Conservation (phyloP, 495 filamentous ascomycete species). For the Choiromyces venosus region DNA sequence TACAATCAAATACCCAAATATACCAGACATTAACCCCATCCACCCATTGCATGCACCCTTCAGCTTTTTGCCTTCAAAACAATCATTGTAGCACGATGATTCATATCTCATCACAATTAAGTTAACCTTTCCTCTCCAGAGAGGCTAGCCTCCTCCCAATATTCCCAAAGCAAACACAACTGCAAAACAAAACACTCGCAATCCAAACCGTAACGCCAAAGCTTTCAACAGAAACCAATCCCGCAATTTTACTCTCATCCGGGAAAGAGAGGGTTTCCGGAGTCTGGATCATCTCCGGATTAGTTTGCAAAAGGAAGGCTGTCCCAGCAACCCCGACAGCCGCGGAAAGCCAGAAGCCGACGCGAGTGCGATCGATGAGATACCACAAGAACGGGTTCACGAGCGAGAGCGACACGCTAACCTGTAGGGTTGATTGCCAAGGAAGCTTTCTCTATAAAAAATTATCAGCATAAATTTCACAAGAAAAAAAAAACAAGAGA, state of each 20-base stretch:
- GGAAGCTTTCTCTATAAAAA: conserved; percentile 65
- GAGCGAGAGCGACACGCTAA: conserved; percentile 82
- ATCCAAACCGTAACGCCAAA: conserved; percentile 82
- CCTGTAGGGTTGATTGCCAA: conserved; percentile 90
- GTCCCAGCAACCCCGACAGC: conserved; percentile 69
- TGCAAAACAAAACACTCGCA: conserved; percentile 86
- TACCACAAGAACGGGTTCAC: conserved; percentile 96
- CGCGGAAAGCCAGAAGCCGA: conserved; percentile 71
- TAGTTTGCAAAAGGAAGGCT: conserved; percentile 61
- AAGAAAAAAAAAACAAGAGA: conserved; percentile 3
- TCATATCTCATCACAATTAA: conserved; percentile 20
- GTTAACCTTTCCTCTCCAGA: conserved; percentile 41
- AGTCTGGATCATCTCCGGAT: conserved; percentile 69
- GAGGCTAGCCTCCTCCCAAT: conserved; percentile 75
- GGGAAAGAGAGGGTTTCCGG: conserved; percentile 46
- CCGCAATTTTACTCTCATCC: conserved; percentile 47
- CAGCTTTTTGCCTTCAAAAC: not conserved
- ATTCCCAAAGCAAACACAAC: conserved; percentile 92
- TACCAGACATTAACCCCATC: not conserved
- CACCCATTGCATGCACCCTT: not conserved
- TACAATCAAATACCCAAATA: not conserved
- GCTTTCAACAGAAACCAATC: conserved; percentile 63
- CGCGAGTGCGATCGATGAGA: conserved; percentile 79
- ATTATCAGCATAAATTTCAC: conserved; percentile 4
- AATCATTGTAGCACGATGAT: not conserved